A percentile compares a stretch with the other conserved stretches of the same genome.
These are phyloP conservation scores for Albophoma yamanashiensis DNA, from an alignment of 2,329 filamentous ascomycete genomes.

Conservation along the genomic window DNA sequence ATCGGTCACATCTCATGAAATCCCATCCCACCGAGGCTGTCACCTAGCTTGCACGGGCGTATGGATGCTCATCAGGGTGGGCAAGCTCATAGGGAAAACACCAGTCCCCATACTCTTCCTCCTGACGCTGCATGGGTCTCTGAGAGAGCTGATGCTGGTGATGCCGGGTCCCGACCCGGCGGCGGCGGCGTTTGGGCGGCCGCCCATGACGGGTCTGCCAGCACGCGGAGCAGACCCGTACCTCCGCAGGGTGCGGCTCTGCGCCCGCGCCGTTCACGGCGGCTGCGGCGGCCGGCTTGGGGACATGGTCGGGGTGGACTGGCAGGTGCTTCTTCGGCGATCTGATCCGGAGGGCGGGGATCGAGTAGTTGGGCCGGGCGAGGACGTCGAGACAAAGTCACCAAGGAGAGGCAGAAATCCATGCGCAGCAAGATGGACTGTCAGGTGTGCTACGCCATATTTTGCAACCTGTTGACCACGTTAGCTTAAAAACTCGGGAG, in stretches of 20 bases:
- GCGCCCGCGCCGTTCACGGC: constrained; percentile 23
- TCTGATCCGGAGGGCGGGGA: constrained; percentile 18
- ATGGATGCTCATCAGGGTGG: too few relatives aligned
- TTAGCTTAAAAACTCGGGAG: too few relatives aligned
- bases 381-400: too few relatives aligned
- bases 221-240: constrained; percentile 34
- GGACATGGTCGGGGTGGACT: constrained; percentile 14
- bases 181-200: constrained; percentile 10
- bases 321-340: constrained; percentile 17
- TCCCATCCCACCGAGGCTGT: too few relatives aligned
- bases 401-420: too few relatives aligned
- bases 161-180: neutral
- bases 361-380: constrained; percentile 7
- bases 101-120: too few relatives aligned
- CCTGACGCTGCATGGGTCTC: constrained; percentile 19
- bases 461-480: too few relatives aligned
- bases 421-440: too few relatives aligned
- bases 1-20: too few relatives aligned
- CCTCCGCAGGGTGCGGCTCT: constrained; percentile 26
- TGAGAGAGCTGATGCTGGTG: constrained; percentile 12
- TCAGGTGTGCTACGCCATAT: too few relatives aligned
- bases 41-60: too few relatives aligned
- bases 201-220: constrained; percentile 21
- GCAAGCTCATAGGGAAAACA: too few relatives aligned
- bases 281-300: neutral